A percentile compares a stretch with the other conserved stretches of the same genome.
These are phyloP conservation scores for Hawksworthiomyces lignivorus DNA, from an alignment of 2,329 filamentous ascomycete species.

Conservation along the genomic window DNA sequence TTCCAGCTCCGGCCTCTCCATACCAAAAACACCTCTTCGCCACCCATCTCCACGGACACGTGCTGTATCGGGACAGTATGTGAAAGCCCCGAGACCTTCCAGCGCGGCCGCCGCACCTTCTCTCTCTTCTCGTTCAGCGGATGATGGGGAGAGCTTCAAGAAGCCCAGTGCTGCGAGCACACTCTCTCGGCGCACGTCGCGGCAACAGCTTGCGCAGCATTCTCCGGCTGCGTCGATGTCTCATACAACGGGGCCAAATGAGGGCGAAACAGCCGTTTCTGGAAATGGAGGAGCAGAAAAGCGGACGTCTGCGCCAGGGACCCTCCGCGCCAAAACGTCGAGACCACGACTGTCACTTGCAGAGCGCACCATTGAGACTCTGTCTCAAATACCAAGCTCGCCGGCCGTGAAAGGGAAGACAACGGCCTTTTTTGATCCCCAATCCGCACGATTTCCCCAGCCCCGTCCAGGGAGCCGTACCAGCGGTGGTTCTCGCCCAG, in stretches of 20 bases:
- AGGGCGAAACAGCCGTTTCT: slow-evolving; percentile 5
- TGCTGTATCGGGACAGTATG: slow-evolving; percentile 16
- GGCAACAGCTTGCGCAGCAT: slow-evolving; percentile 6
- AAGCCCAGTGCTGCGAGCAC: slow-evolving; percentile 8
- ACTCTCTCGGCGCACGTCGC: slow-evolving; percentile 12
- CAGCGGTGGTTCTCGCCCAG: slow-evolving; percentile 35
- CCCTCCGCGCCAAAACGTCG: slow-evolving; percentile 4
- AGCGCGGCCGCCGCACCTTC: background rate
- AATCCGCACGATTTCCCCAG: slow-evolving; percentile 50
- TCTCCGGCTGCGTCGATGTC: slow-evolving; percentile 10
- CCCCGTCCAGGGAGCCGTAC: slow-evolving; percentile 36
- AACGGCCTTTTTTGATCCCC: slow-evolving; percentile 64
- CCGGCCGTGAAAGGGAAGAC: slow-evolving; percentile 59
- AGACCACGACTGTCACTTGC: slow-evolving; percentile 54
- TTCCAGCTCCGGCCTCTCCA: slow-evolving; percentile 1
- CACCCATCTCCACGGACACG: slow-evolving; percentile 12
- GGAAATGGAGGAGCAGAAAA: too few species aligned
- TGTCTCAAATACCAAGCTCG: slow-evolving; percentile 70
- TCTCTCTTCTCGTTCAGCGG: background rate
- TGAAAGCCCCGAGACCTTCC: background rate
- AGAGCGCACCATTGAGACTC: slow-evolving; percentile 79
- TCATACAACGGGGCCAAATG: background rate
- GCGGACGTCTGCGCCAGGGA: background rate
- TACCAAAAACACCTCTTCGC: slow-evolving; percentile 4
- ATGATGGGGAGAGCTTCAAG: slow-evolving; percentile 7